Evolutionary conservation across 1,284 basidiomycete species (phyloP).

Genomic region (Apiotrichum akiyoshidainum): DNA sequence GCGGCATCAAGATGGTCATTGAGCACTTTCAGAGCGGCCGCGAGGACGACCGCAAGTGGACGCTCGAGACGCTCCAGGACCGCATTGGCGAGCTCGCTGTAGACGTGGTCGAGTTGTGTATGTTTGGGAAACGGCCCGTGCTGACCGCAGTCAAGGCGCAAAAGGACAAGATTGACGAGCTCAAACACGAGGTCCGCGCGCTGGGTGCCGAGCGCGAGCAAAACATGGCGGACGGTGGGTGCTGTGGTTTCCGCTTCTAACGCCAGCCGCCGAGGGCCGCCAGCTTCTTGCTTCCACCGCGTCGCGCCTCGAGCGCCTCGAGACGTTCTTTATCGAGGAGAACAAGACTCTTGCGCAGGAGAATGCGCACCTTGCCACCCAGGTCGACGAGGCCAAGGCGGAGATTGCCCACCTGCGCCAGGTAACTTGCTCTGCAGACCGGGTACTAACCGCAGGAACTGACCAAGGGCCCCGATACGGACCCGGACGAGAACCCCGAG

Average conservation of each 20-base stretch:
- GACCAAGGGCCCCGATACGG: background rate
- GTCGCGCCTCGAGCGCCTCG: background rate
- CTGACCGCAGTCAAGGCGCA: slow-evolving; percentile 1
- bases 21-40: background rate
- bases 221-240: background rate
- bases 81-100: background rate
- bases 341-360: background rate
- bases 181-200: background rate
- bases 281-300: background rate
- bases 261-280: background rate
- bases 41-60: background rate
- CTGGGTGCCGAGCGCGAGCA: background rate
- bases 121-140: background rate
- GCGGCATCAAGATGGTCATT: slow-evolving; percentile 3
- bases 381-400: background rate
- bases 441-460: background rate
- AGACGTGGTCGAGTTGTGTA: background rate
- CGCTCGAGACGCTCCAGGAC: background rate
- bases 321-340: background rate
- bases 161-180: background rate
- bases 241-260: background rate
- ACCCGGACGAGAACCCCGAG: background rate
- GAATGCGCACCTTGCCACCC: background rate
- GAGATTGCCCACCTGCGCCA: background rate
- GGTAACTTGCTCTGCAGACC: too few species aligned